phyloP scores from a whole-genome alignment of 148 eudicot genomes.

The Nyssa sinensis region DNA sequence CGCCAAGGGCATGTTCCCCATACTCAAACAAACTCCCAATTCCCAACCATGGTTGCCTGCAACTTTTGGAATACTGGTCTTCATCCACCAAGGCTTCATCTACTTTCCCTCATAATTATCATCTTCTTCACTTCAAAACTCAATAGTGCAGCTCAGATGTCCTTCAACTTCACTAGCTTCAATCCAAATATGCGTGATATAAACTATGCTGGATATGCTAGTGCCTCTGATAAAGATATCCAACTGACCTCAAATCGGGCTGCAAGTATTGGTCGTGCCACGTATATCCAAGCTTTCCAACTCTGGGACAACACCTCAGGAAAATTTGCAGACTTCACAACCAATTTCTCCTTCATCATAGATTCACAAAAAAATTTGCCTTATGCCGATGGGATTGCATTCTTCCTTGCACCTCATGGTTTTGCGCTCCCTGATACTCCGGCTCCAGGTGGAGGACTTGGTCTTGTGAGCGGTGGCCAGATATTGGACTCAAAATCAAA shows the following conservation, averaged over 20 bases:
- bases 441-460: neutral
- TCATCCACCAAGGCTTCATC: neutral
- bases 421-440: neutral
- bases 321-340: constrained; percentile 4
- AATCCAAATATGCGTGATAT: neutral
- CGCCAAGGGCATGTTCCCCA: too few species aligned
- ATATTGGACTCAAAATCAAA: neutral
- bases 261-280: neutral
- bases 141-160: neutral
- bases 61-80: too few species aligned
- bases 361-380: neutral
- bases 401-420: constrained; percentile 19
- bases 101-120: neutral
- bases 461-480: neutral
- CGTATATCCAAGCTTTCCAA: neutral
- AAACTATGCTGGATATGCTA: neutral
- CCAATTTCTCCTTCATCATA: constrained; percentile 11
- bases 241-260: neutral
- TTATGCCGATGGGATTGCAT: constrained; percentile 17
- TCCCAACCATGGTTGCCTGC: too few species aligned
- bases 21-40: too few species aligned
- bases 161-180: neutral
- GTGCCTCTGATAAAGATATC: neutral
- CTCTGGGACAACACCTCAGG: constrained; percentile 5
- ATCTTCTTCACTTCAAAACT: neutral